Evolutionary conservation across 305 asterid species (phyloP), one percentile per base, ranked within the genome.

Genomic region (Andrographis paniculata): DNA sequence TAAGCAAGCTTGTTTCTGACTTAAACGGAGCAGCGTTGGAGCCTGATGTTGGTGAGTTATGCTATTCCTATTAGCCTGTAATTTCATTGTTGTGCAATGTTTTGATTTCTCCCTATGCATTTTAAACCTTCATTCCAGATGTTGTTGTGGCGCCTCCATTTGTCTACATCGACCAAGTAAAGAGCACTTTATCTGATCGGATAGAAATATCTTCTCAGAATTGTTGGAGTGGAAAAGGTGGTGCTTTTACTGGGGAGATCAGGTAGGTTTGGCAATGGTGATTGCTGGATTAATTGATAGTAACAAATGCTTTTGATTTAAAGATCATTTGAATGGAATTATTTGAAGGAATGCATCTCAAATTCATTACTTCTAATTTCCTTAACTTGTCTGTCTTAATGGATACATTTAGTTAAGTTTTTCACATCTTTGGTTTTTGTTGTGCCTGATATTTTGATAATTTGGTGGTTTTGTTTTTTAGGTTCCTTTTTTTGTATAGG

Each of bases 191-290:
- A 55, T 61, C 75, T 52, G 78, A 68, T 52, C 68, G 78, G 51
- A 64, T 79, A 14, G 87, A 75, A 68, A 61, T 80, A 37, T 66
- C 92, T 57, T 79, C 82, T 59, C 94, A 83, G 70, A 83, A 83
- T 71, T 79, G 84, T 57, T 83, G 94, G 94, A 75, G 67, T 45
- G 84, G 92, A 24, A 83, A 83, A 73, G 94, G 92, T 58, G 94
- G 94, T 50, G 94, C 94, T 42, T 83, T 83, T 63, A 80, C 92
- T 20, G 92, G 94, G 47, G 94, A 82, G 55, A 82, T 82, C 84
- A 82, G 94, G 94, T 69, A 46, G 44, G 43, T 51, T n/a, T n/a
- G n/a, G n/a, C n/a, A n/a, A n/a, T n/a, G n/a, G n/a, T n/a, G n/a
- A n/a, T n/a, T n/a, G 50, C 11, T 44, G 48, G 28, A 17, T 16